Base-by-base conservation (phyloP, 2,329 filamentous ascomycete genomes). In the Colletotrichum lindemuthianum region DNA sequence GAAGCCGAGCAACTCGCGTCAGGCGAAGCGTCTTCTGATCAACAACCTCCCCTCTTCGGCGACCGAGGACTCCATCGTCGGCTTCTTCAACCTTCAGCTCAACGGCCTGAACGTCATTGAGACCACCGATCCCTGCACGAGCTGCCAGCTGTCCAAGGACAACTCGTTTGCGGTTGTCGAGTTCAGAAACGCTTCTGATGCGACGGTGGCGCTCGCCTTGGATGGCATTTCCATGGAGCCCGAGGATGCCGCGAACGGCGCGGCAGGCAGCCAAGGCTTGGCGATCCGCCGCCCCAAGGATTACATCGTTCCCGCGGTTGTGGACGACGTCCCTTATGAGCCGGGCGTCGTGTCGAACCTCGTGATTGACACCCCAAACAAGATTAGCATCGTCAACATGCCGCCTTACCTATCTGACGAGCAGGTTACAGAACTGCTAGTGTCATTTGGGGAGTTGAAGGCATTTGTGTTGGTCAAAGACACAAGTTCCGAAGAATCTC, bases 31-130 rank as follows among this genome's bases (percentile, higher is more conserved):
- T 70, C 87, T 99, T 32, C 88, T 99, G 70, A 87, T 94, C 36
- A 90, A 93, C 79, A 97, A 97, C 74, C 78, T 99, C 12, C 91
- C 95, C 2, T 72, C 85, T 2, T 85, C 82, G 32, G 85, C 86
- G n/a, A 92, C 87, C 12, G 92, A 97, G 65, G 94, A 97, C 57
- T 82, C 80, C 67, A 76, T 99, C 44, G 81, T 90, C 65, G 85
- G 88, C 24, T 99, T 97, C 80, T 97, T 99, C 85, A 99, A 99
- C 73, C 84, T 97, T 32, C 94, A 98, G 76, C 86, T 99, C 55
- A 98, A 99, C 72, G 93, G 94, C n/a, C 82, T 99, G 50, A 99
- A 99, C 72, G 91, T 97, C 40, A 88, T 97, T 56, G 89, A 93
- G 69, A 89, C 88, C 68, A 86, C 87, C 50, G 94, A 98, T 72